Percentiles rank a stretch among this genome's conserved stretches.
Evolutionary conservation across 2,329 filamentous ascomycete genomes (phyloP).

Genomic region (Amesomyces nigricolor): DNA sequence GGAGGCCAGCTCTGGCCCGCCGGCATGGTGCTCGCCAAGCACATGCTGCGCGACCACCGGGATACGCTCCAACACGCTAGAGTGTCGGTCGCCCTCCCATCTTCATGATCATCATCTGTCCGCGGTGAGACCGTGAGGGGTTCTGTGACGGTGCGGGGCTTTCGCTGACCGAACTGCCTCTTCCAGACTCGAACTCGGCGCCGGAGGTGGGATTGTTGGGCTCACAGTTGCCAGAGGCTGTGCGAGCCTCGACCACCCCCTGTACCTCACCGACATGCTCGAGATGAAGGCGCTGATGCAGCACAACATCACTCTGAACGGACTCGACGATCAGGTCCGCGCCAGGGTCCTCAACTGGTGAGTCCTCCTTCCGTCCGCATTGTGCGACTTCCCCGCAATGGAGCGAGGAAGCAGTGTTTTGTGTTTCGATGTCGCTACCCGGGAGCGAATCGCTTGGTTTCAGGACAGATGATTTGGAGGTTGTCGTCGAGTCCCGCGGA

Average conservation of each 20-base stretch:
- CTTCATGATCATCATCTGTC: neutral
- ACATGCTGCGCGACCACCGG: conserved; percentile 71
- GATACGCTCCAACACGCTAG: conserved; percentile 58
- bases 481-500: neutral
- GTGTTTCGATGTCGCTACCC: neutral
- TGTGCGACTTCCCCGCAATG: conserved; percentile 3
- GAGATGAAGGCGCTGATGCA: conserved; percentile 83
- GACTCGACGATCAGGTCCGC: conserved; percentile 55
- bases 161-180: conserved; percentile 11
- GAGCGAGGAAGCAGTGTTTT: neutral
- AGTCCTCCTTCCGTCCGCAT: conserved; percentile 28
- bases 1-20: conserved; percentile 94
- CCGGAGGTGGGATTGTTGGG: conserved; percentile 83
- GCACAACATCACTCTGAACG: conserved; percentile 80
- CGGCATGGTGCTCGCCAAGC: conserved; percentile 79
- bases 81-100: conserved; percentile 56
- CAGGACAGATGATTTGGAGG: neutral
- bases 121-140: neutral
- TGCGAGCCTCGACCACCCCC: conserved; percentile 42
- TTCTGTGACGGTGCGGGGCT: conserved; percentile 6
- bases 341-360: conserved; percentile 78
- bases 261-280: conserved; percentile 81
- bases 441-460: conserved; percentile 5
- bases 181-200: conserved; percentile 77
- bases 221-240: conserved; percentile 55